Percentiles rank a stretch among this genome's conserved stretches.
Conservation (phyloP, 257 asterid species). For the Fraxinus pennsylvanica region DNA sequence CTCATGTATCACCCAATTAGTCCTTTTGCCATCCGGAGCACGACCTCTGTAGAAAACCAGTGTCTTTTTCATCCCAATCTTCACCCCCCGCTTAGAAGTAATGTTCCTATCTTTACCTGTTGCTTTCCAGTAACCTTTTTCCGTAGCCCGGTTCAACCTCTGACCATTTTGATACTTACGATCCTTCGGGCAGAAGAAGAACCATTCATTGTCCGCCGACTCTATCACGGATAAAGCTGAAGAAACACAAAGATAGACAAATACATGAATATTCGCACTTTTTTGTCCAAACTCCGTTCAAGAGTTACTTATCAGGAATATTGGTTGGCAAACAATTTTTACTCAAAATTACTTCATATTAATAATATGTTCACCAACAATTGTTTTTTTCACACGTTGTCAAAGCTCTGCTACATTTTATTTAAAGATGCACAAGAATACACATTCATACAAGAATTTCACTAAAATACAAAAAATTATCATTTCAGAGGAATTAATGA, state of each 20-base stretch:
- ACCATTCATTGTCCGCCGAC: conserved; percentile 91
- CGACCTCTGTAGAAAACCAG: conserved; percentile 89
- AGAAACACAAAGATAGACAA: conserved; percentile 25
- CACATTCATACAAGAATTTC: background rate
- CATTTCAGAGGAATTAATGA: background rate
- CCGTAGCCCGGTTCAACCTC: conserved; percentile 88
- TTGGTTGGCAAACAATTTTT: background rate
- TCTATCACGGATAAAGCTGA: conserved; percentile 82
- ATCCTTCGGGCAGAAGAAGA: conserved; percentile 99
- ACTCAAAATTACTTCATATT: no score
- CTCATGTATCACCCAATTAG: conserved; percentile 96
- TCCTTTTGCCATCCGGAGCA: conserved; percentile 95
- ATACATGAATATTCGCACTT: background rate
- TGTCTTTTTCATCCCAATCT: conserved; percentile 96
- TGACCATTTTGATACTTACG: conserved; percentile 94
- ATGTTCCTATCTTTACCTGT: conserved; percentile 95
- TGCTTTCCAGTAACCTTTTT: conserved; percentile 96
- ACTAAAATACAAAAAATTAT: no score
- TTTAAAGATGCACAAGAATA: background rate
- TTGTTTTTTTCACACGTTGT: no score
- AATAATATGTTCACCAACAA: no score
- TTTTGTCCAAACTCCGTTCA: background rate
- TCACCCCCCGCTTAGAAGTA: conserved; percentile 60
- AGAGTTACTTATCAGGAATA: background rate
- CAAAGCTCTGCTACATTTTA: background rate